Evolutionary conservation across 371 early-diverging fungal species (phyloP), one percentile per base, ranked within the genome.

Genomic region (Phascolomyces articulosus): DNA sequence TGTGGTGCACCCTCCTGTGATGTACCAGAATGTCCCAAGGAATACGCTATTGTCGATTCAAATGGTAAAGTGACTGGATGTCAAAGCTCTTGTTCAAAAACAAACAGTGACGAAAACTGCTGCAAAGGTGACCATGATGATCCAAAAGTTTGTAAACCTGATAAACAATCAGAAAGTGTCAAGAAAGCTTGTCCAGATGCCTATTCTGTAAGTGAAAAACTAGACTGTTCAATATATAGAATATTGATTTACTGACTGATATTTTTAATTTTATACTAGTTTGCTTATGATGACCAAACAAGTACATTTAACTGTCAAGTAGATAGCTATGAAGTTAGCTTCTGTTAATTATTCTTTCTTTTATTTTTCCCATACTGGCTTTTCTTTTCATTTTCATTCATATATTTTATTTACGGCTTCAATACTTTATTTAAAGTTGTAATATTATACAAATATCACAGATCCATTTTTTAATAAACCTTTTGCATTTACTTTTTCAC

Each of bases 231-330:
- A 4, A 13, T 44, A 44, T 4, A 44, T 44, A 16, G 1, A 15
- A 6, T 44, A 44, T 13, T 38, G 6, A 38, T 13, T 38, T 9
- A 38, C 38, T 6, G n/a, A n/a, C n/a, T n/a, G n/a, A n/a, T 31
- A 31, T 10, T 44, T 44, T 15, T n/a, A 31, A 11, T 20, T 29
- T 55, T 4, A 11, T 41, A 71, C 69, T 68, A 74, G 76, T 41
- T 81, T 69, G 74, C 75, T 40, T 81, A 76, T 49, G 81, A 81
- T 60, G 81, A 81, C 64, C 63, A 68, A 24, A 69, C 67, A 23
- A 68, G 66, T 34, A 78, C 79, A 8, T 75, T 55, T 55, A 44
- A 73, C 20, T 78, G 79, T 65, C 38, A n/a, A 24, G 60, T 44
- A 16, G 64, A 68, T 15, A 62, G 26, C 15, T 78, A 78, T 61